Evolutionary conservation across 257 asterid genomes (phyloP).

Genomic region (Nicotiana sylvestris): DNA sequence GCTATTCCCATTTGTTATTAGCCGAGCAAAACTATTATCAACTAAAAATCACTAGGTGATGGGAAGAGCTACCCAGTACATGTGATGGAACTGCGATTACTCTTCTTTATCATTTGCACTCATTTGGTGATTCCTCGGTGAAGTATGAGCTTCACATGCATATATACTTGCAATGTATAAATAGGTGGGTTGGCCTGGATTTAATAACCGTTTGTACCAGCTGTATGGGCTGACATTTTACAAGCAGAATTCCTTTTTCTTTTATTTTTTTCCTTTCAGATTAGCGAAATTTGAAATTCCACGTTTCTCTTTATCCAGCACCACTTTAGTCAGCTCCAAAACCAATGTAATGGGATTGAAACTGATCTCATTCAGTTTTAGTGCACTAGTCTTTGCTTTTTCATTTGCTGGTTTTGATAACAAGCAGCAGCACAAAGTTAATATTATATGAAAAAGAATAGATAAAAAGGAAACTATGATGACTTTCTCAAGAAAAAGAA

Average conservation of each 20-base stretch:
- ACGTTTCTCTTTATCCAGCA: not conserved
- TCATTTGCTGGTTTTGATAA: not conserved
- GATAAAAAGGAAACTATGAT: not conserved
- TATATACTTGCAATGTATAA: not conserved
- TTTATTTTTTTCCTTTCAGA: not conserved
- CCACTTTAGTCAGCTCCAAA: not conserved
- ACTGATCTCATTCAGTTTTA: not conserved
- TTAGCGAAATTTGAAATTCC: not conserved
- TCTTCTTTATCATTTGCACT: not conserved
- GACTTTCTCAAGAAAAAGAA: not conserved
- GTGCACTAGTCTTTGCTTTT: slow-evolving; percentile 1
- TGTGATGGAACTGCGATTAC: not conserved
- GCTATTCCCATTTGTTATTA: not conserved
- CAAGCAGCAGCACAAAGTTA: not conserved
- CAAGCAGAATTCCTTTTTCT: not conserved
- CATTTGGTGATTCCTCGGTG: not conserved
- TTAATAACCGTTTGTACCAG: not conserved
- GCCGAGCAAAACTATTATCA: not conserved
- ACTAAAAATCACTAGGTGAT: no score
- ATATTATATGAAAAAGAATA: not conserved
- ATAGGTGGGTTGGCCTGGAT: not conserved
- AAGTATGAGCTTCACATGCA: no score
- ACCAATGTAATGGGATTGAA: not conserved
- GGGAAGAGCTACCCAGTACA: no score
- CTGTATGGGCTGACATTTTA: not conserved